phyloP scores from a whole-genome alignment of 257 asterid species.

The Hygrophila difformis region DNA sequence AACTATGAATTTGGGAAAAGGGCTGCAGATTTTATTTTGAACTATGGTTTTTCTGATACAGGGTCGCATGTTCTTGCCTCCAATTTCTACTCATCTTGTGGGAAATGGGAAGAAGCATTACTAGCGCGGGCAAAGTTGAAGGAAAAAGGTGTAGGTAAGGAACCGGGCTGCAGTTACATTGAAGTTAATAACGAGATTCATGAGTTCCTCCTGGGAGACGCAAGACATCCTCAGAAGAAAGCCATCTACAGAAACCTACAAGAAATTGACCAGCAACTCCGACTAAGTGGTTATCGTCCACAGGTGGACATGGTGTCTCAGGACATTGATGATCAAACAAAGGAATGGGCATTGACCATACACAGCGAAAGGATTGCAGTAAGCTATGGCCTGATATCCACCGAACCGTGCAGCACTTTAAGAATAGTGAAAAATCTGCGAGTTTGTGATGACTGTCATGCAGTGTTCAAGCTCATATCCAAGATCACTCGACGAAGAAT shows the following conservation, averaged over 20 bases:
- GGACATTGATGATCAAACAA: slow-evolving; percentile 34
- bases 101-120: slow-evolving; percentile 38
- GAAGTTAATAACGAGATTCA: slow-evolving; percentile 36
- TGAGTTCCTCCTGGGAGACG: slow-evolving; percentile 43
- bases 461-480: slow-evolving; percentile 36
- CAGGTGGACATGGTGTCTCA: slow-evolving; percentile 28
- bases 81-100: slow-evolving; percentile 33
- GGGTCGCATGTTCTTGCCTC: slow-evolving; percentile 29
- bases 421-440: slow-evolving; percentile 44
- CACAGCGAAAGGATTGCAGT: slow-evolving; percentile 58
- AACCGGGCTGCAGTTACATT: slow-evolving; percentile 47
- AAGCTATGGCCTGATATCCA: slow-evolving; percentile 41
- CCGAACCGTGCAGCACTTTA: slow-evolving; percentile 18
- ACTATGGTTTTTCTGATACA: slow-evolving; percentile 22
- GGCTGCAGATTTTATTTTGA: slow-evolving; percentile 21
- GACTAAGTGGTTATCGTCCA: slow-evolving; percentile 34
- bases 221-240: slow-evolving; percentile 39
- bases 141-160: slow-evolving; percentile 30
- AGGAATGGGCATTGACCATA: slow-evolving; percentile 34
- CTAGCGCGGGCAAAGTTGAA: slow-evolving; percentile 29
- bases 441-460: slow-evolving; percentile 52
- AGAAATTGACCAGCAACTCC: slow-evolving; percentile 25
- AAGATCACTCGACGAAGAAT: slow-evolving; percentile 29
- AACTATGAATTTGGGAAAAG: slow-evolving; percentile 31
- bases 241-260: slow-evolving; percentile 34